Conservation (phyloP, 163 green algal genomes). For the Volvox carteri region DNA sequence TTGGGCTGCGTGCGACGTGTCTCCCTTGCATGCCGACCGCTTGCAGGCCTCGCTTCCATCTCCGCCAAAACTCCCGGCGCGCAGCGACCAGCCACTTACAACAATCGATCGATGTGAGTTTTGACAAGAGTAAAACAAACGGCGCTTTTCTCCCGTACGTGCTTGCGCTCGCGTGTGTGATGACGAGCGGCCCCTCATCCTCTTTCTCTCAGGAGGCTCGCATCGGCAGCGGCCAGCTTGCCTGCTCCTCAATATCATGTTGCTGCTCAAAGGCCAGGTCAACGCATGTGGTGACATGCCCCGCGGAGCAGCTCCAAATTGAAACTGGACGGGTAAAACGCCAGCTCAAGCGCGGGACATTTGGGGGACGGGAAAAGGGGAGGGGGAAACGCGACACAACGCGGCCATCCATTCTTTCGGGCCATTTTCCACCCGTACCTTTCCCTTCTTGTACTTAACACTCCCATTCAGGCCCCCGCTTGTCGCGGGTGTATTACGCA, state of each 20-base stretch:
- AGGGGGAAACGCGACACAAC: no score
- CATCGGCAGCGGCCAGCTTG: constrained; percentile 7
- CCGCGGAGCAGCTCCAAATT: background rate
- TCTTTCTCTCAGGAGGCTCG: background rate
- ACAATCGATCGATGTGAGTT: constrained; percentile 12
- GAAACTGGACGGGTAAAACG: background rate
- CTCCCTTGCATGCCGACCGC: background rate
- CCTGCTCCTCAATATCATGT: background rate
- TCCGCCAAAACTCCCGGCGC: background rate
- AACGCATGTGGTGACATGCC: background rate
- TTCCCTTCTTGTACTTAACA: no score
- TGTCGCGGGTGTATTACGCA: no score
- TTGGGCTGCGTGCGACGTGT: constrained; percentile 8
- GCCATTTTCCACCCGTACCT: no score
- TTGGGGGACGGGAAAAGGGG: no score
- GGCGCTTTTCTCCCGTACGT: background rate
- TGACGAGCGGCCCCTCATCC: background rate
- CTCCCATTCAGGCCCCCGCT: no score
- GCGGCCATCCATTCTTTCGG: no score
- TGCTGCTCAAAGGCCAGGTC: constrained; percentile 1
- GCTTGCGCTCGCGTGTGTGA: constrained; percentile 3
- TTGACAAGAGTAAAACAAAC: background rate
- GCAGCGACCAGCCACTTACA: background rate
- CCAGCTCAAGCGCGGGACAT: no score
- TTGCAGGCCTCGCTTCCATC: constrained; percentile 24